A percentile compares a stretch with the other conserved stretches of the same genome.
These are phyloP conservation scores for Colletotrichum sojae DNA, from an alignment of 2,329 filamentous ascomycete species.

Conservation along the genomic window DNA sequence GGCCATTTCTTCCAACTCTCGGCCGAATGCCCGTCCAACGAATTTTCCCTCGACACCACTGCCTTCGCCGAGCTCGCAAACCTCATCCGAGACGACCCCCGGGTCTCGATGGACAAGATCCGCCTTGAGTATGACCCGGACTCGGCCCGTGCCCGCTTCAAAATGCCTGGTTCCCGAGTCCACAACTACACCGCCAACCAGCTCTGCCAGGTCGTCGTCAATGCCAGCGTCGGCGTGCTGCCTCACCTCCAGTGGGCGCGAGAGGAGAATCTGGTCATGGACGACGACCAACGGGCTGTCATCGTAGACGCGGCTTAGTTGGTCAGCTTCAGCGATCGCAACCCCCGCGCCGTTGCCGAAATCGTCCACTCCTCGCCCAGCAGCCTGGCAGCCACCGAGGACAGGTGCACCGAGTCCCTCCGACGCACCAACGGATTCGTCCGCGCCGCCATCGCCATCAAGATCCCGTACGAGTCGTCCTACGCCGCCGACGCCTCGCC, in stretches of 20 bases:
- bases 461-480: slow-evolving; percentile 6
- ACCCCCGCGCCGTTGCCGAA: slow-evolving; percentile 14
- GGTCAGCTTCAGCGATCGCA: not conserved
- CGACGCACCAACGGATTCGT: not conserved
- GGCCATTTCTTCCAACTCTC: slow-evolving; percentile 1
- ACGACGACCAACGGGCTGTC: not conserved
- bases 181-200: not conserved
- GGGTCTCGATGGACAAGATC: slow-evolving; percentile 10
- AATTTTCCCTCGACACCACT: slow-evolving; percentile 5
- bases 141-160: not conserved
- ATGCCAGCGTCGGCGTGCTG: not conserved
- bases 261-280: not conserved
- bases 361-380: not conserved
- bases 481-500: not conserved
- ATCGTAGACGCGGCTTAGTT: slow-evolving; percentile 8
- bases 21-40: not conserved
- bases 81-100: slow-evolving; percentile 2
- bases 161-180: not conserved
- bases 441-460: slow-evolving; percentile 12
- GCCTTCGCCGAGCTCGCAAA: not conserved
- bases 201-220: not conserved
- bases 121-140: slow-evolving; percentile 3
- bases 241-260: not conserved
- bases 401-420: slow-evolving; percentile 3
- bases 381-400: not conserved